These are phyloP conservation scores for Pyrenula aspistea DNA, from an alignment of 495 filamentous ascomycete species.

Conservation along the genomic window DNA sequence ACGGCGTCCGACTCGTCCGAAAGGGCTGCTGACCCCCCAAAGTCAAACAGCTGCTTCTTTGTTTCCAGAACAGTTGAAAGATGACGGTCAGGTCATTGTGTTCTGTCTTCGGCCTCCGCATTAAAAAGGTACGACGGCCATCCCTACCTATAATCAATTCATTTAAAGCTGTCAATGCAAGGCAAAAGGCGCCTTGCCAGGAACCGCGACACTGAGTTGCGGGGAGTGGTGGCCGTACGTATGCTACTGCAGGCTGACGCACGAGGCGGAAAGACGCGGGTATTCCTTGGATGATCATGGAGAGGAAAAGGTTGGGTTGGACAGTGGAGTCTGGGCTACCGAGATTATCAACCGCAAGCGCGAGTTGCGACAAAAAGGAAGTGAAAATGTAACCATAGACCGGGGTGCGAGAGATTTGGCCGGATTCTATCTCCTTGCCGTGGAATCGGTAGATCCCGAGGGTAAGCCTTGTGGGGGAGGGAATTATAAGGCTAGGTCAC, in stretches of 20 bases:
- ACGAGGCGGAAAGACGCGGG: not conserved
- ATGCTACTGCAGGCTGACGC: not conserved
- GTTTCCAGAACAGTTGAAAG: too few species aligned
- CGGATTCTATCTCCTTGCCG: too few species aligned
- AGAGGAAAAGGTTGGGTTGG: slow-evolving; percentile 20
- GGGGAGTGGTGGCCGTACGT: not conserved
- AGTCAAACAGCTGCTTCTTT: too few species aligned
- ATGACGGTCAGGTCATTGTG: too few species aligned
- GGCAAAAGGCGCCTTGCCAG: not conserved
- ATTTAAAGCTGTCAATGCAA: not conserved
- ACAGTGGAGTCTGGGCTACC: slow-evolving; percentile 8
- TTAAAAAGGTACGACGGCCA: not conserved
- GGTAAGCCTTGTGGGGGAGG: not conserved
- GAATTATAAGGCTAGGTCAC: not conserved
- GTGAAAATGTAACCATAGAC: not conserved
- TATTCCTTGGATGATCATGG: slow-evolving; percentile 1
- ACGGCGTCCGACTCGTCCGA: too few species aligned
- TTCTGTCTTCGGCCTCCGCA: not conserved
- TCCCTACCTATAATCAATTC: not conserved
- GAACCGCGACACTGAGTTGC: not conserved
- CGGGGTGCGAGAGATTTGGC: too few species aligned
- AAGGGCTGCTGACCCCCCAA: too few species aligned
- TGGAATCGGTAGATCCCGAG: not conserved
- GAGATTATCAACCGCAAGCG: not conserved
- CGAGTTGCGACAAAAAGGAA: not conserved